A percentile compares a stretch with the other conserved stretches of the same genome.
Conservation (phyloP, 1,139 yeast species). For the Suhomyces yuchorum region DNA sequence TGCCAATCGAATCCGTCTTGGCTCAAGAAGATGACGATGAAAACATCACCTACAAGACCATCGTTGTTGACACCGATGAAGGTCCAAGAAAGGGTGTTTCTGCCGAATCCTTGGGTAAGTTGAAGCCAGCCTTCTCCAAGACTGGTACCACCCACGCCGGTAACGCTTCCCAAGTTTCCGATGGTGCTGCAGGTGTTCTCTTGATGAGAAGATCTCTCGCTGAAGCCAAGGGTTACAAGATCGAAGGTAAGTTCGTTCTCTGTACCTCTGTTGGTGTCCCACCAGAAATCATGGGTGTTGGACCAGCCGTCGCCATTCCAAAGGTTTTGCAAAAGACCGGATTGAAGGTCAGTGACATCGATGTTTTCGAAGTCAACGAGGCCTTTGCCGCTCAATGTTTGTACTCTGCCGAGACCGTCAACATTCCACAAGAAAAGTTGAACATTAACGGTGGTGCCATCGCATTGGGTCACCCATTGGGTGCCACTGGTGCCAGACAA, state of each 20-base stretch:
- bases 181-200: slow-evolving; percentile 91
- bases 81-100: slow-evolving; percentile 92
- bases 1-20: slow-evolving; percentile 65
- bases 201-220: slow-evolving; percentile 90
- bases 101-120: slow-evolving; percentile 67
- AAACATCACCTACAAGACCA: slow-evolving; percentile 41
- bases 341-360: slow-evolving; percentile 63
- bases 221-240: slow-evolving; percentile 64
- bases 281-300: slow-evolving; percentile 96
- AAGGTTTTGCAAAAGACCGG: slow-evolving; percentile 68
- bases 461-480: slow-evolving; percentile 94
- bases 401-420: slow-evolving; percentile 66
- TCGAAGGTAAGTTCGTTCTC: slow-evolving; percentile 74
- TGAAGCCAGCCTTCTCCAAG: slow-evolving; percentile 84
- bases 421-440: slow-evolving; percentile 70
- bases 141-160: slow-evolving; percentile 93
- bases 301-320: slow-evolving; percentile 94
- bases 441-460: slow-evolving; percentile 96
- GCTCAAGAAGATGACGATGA: slow-evolving; percentile 55
- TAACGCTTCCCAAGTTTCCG: slow-evolving; percentile 92
- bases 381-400: slow-evolving; percentile 95
- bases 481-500: slow-evolving; percentile 96
- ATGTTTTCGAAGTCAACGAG: slow-evolving; percentile 86
- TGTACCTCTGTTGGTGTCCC: slow-evolving; percentile 87
- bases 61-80: slow-evolving; percentile 72